Evolutionary conservation across 208 protist species (phyloP).

Genomic region (Leishmania martiniquensis): DNA sequence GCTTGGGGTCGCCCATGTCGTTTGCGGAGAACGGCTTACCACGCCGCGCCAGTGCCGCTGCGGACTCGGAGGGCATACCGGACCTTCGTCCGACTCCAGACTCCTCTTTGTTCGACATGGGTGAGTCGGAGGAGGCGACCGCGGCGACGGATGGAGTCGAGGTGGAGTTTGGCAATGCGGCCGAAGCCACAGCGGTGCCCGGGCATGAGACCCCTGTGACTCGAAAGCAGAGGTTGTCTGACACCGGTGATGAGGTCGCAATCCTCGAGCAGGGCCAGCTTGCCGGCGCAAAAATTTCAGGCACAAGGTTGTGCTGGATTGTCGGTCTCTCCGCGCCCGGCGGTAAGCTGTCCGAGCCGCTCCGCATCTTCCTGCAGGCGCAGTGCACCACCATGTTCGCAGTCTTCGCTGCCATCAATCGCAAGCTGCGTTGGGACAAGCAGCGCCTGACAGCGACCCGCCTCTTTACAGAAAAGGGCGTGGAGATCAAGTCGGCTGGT

Average conservation of each 20-base stretch:
- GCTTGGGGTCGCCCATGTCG: constrained; percentile 7
- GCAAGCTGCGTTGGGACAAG: constrained; percentile 55
- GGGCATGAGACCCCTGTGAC: constrained; percentile 1
- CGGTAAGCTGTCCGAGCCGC: constrained; percentile 9
- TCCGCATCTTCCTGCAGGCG: constrained; percentile 29
- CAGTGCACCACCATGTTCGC: constrained; percentile 38
- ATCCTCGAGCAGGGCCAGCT: constrained; percentile 2
- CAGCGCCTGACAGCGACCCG: constrained; percentile 39
- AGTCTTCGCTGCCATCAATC: constrained; percentile 50
- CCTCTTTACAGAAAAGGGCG: constrained; percentile 66
- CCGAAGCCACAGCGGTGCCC: no score
- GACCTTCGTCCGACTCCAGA: constrained; percentile 15
- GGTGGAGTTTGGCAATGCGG: not conserved
- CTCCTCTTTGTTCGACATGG: not conserved
- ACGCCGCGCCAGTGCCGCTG: not conserved
- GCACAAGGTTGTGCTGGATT: constrained; percentile 28
- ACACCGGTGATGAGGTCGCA: constrained; percentile 12
- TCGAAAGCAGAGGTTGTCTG: constrained; percentile 10
- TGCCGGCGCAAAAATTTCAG: not conserved
- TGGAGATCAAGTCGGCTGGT: constrained; percentile 53
- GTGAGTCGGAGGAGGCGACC: not conserved
- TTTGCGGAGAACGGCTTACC: not conserved
- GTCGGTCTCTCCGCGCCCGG: constrained; percentile 9
- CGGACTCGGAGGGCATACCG: constrained; percentile 2
- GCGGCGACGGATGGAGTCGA: no score